These are phyloP conservation scores for Phytophthora syringae DNA, from an alignment of 352 stramenopile species.

Conservation along the genomic window DNA sequence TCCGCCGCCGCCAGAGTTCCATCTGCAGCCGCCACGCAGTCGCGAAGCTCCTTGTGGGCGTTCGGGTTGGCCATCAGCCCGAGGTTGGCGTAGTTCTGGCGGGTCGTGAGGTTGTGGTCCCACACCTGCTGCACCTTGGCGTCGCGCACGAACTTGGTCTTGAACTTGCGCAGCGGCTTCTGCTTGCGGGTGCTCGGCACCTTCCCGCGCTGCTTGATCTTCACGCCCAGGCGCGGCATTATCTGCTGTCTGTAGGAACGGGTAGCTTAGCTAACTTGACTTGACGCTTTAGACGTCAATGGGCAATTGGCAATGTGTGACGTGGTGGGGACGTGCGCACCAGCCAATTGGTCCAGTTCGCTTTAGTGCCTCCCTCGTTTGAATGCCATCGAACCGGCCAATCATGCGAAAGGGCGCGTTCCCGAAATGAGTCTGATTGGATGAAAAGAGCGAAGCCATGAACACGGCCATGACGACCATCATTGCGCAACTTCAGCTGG, in stretches of 20 bases:
- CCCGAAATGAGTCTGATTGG: conserved; percentile 22
- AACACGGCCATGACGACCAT: background rate
- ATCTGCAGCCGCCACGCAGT: conserved; percentile 56
- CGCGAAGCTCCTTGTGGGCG: conserved; percentile 50
- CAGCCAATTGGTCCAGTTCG: conserved; percentile 15
- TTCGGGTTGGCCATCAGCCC: conserved; percentile 77
- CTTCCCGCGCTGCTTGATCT: conserved; percentile 75
- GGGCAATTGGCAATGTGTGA: conserved; percentile 26
- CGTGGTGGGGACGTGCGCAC: conserved; percentile 18
- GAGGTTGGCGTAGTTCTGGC: conserved; percentile 83
- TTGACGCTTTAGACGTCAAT: background rate
- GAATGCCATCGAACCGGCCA: conserved; percentile 11
- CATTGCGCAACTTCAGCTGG: conserved; percentile 15
- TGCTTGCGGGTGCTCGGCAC: conserved; percentile 68
- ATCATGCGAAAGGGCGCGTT: conserved; percentile 19
- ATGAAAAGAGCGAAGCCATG: background rate
- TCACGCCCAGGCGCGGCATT: conserved; percentile 56
- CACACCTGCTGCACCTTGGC: conserved; percentile 73
- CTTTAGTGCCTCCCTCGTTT: background rate
- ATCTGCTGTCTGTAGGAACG: background rate
- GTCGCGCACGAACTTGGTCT: conserved; percentile 77
- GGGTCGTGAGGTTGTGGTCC: conserved; percentile 81
- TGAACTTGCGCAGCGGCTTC: conserved; percentile 80
- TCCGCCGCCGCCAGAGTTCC: conserved; percentile 56
- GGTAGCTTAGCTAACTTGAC: no score